Evolutionary conservation across 2,329 filamentous ascomycete species (phyloP).

Genomic region (Diaporthe vaccinii): DNA sequence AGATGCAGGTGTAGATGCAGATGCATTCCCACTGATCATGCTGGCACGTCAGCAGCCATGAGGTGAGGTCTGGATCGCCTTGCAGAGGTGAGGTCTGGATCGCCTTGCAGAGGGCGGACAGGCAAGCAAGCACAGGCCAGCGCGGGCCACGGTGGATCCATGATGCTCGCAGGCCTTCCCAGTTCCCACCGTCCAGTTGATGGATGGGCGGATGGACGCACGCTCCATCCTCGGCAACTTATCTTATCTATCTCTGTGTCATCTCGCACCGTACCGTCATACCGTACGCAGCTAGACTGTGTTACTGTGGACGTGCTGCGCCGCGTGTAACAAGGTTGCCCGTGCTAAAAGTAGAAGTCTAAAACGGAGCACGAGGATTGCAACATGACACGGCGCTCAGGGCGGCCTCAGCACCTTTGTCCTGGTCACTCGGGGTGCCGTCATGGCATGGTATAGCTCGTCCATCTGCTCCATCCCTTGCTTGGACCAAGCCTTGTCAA

Average conservation of each 20-base stretch:
- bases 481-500: slow-evolving; percentile 33
- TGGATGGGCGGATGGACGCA: slow-evolving; percentile 6
- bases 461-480: slow-evolving; percentile 18
- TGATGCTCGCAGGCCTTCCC: slow-evolving; percentile 14
- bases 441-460: slow-evolving; percentile 24
- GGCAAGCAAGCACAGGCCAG: slow-evolving; percentile 32
- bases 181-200: not conserved
- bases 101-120: not conserved
- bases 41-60: slow-evolving; percentile 31
- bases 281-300: slow-evolving; percentile 20
- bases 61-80: slow-evolving; percentile 28
- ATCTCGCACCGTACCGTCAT: slow-evolving; percentile 12
- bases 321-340: slow-evolving; percentile 12
- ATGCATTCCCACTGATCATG: slow-evolving; percentile 35
- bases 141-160: slow-evolving; percentile 29
- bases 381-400: slow-evolving; percentile 35
- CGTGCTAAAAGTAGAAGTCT: slow-evolving; percentile 26
- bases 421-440: slow-evolving; percentile 13
- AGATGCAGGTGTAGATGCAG: slow-evolving; percentile 14
- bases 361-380: slow-evolving; percentile 20
- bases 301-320: slow-evolving; percentile 17
- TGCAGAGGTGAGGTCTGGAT: slow-evolving; percentile 22
- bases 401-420: slow-evolving; percentile 25
- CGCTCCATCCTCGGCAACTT: slow-evolving; percentile 36
- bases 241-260: slow-evolving; percentile 33